Evolutionary conservation across 345 rosid genomes (phyloP).

Genomic region (Fremontodendron californicum): DNA sequence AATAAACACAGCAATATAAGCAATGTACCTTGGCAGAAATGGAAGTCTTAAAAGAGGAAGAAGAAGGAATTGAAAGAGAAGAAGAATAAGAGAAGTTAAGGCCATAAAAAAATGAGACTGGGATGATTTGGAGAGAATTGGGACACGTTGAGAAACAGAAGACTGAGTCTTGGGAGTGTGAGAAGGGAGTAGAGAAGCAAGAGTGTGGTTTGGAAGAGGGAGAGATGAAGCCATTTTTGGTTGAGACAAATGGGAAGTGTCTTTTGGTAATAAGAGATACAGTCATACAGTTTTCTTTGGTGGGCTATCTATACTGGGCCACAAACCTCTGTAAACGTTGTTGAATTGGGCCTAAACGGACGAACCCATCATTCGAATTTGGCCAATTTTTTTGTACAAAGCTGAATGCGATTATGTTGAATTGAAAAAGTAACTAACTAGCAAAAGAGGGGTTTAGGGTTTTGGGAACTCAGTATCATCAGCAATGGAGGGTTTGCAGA

Average conservation of each 20-base stretch:
- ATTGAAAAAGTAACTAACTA: not conserved
- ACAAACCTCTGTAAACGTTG: too few species aligned
- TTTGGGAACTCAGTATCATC: not conserved
- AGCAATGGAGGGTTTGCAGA: constrained; percentile 50
- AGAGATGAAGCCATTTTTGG: constrained; percentile 39
- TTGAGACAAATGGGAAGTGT: not conserved
- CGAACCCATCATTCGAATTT: not conserved
- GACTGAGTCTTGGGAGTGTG: constrained; percentile 30
- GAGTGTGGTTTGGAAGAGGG: constrained; percentile 32
- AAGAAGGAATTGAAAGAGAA: constrained; percentile 19
- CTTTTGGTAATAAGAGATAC: not conserved
- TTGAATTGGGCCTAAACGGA: not conserved
- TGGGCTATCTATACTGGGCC: not conserved
- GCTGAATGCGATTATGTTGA: not conserved
- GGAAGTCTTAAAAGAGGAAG: constrained; percentile 31
- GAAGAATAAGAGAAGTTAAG: constrained; percentile 43
- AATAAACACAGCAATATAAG: not conserved
- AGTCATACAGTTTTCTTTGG: too few species aligned
- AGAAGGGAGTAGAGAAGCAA: constrained; percentile 28
- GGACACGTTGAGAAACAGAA: constrained; percentile 27
- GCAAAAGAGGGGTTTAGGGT: not conserved
- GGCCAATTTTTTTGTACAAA: not conserved
- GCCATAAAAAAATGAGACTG: constrained; percentile 60
- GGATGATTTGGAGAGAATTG: constrained; percentile 40
- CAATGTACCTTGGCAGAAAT: constrained; percentile 81